Evolutionary conservation across 768 basidiomycete genomes (phyloP).

Genomic region (Tricholomella constricta): DNA sequence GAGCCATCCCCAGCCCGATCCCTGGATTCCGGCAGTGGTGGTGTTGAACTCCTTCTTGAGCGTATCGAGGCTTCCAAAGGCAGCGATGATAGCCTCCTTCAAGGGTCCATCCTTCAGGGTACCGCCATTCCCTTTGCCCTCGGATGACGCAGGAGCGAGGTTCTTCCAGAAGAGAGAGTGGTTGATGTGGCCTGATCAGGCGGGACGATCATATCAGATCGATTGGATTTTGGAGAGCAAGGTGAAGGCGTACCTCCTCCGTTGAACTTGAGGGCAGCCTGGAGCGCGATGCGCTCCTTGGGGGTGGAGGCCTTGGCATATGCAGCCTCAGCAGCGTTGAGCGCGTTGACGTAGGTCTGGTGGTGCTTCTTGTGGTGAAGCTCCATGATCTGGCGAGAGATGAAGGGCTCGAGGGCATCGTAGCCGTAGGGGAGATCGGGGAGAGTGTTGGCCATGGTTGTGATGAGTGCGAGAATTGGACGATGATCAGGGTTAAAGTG

Average conservation of each 20-base stretch:
- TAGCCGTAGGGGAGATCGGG: conserved; percentile 78
- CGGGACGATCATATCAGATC: conserved; percentile 22
- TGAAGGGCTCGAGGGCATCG: conserved; percentile 93
- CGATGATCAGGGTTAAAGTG: neutral
- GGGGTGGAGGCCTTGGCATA: conserved; percentile 68
- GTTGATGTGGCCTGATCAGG: conserved; percentile 78
- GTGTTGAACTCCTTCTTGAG: conserved; percentile 85
- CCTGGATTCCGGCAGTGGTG: conserved; percentile 84
- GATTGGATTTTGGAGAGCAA: conserved; percentile 9
- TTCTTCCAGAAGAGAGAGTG: conserved; percentile 98
- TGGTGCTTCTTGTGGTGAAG: conserved; percentile 97
- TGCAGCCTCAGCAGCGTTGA: conserved; percentile 85
- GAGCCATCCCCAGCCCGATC: conserved; percentile 97
- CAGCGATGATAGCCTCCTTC: conserved; percentile 59
- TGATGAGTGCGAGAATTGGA: neutral
- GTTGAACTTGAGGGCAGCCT: conserved; percentile 94
- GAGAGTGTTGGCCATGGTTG: conserved; percentile 37
- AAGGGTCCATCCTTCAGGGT: conserved; percentile 61
- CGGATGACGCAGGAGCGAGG: conserved; percentile 63
- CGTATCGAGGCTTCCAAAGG: conserved; percentile 71
- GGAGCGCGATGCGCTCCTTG: conserved; percentile 84
- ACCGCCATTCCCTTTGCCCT: conserved; percentile 63
- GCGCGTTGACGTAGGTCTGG: conserved; percentile 89
- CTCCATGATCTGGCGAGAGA: conserved; percentile 88
- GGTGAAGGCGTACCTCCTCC: conserved; percentile 76